Conservation (phyloP, 305 asterid genomes). For the Fraxinus ornus region DNA sequence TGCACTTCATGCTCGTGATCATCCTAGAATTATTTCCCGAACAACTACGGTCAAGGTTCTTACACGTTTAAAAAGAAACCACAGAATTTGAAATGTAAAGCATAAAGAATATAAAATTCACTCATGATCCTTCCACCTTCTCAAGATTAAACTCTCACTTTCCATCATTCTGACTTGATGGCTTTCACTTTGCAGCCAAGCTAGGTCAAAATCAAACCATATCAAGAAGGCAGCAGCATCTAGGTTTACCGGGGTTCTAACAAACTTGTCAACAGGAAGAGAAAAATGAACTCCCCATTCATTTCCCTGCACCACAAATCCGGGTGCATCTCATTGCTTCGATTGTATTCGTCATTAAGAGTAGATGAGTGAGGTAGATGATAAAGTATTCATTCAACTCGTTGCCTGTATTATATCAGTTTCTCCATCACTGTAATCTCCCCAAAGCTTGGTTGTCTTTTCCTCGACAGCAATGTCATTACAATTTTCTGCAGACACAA, state of each 20-base stretch:
- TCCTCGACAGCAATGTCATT: constrained; percentile 34
- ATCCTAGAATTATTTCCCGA: constrained; percentile 5
- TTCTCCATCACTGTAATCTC: constrained; percentile 62
- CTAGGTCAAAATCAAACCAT: neutral
- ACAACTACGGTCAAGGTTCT: neutral
- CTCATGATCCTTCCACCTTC: neutral
- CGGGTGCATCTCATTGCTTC: neutral
- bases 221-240: neutral
- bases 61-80: neutral
- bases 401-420: constrained; percentile 42
- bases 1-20: neutral
- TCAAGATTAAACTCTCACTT: neutral
- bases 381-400: constrained; percentile 28
- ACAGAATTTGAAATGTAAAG: neutral
- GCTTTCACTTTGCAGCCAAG: neutral
- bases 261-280: neutral
- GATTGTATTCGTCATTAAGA: constrained; percentile 1
- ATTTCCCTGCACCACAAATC: neutral
- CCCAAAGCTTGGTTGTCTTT: constrained; percentile 50
- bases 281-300: neutral
- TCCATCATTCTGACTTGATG: neutral
- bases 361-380: neutral
- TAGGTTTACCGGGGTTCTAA: neutral
- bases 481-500: constrained; percentile 20
- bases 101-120: neutral